Conservation (phyloP, 345 rosid genomes). For the Hibiscus mutabilis region DNA sequence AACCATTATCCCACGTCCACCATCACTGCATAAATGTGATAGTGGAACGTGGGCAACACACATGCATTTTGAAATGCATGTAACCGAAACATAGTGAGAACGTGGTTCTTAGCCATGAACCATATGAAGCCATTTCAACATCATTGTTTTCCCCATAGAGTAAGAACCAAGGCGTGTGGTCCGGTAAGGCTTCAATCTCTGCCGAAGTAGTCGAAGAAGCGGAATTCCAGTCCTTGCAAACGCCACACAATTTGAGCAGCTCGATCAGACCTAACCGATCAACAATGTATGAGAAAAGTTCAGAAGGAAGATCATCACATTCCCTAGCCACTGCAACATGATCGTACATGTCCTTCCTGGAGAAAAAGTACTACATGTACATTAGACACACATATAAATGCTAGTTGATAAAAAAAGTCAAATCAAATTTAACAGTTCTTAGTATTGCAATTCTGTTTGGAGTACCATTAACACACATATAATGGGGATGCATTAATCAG, state of each 20-base stretch:
- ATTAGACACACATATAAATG: neutral
- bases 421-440: too few species aligned
- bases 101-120: too few species aligned
- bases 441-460: too few species aligned
- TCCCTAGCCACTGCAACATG: neutral
- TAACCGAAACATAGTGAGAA: too few species aligned
- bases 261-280: conserved; percentile 16
- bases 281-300: conserved; percentile 10
- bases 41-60: too few species aligned
- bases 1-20: too few species aligned
- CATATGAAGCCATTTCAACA: too few species aligned
- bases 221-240: conserved; percentile 22
- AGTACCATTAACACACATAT: too few species aligned
- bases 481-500: too few species aligned
- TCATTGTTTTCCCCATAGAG: conserved; percentile 12
- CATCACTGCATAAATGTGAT: too few species aligned
- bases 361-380: neutral
- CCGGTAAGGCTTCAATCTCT: conserved; percentile 6
- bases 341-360: neutral
- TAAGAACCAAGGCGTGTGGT: conserved; percentile 17
- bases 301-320: conserved; percentile 23
- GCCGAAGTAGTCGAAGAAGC: conserved; percentile 18
- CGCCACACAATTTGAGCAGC: conserved; percentile 21
- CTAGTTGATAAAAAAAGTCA: too few species aligned
- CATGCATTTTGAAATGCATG: too few species aligned